Evolutionary conservation across 2,329 filamentous ascomycete species (phyloP), one percentile per base, ranked within the genome.

Genomic region (Ascocoryne sarcoides): DNA sequence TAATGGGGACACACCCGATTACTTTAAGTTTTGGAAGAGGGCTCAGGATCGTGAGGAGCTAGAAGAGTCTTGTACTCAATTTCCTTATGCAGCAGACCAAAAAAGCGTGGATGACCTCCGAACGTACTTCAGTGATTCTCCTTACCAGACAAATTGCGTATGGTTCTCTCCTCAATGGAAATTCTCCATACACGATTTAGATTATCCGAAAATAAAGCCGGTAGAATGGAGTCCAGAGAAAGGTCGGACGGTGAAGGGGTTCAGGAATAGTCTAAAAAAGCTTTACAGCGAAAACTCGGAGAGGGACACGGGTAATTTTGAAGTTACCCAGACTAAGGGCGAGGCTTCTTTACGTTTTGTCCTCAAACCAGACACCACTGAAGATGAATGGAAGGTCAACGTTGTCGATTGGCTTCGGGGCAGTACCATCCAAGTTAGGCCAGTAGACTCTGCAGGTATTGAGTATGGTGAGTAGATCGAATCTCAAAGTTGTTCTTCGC

Each of bases 151-250:
- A 1, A 37, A 36, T 36, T 49, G 41, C 17, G 32, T 51, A 4
- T 53, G 49, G 45, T 49, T 52, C 17, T 44, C 45, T 17, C 49
- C 49, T 2, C 44, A 49, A 16, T 50, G 42, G 36, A 20, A 37
- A 7, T 43, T 48, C 21, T 31, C 21, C 1, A 12, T 52, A 14
- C n/a, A 28, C n/a, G 36, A 43, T 29, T 14, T 21, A n/a, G n/a
- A n/a, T n/a, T n/a, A n/a, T n/a, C n/a, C 2, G 36, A 28, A 10
- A 15, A 14, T 36, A 10, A 14, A 21, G 33, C 39, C 30, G 20
- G 30, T 28, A 26, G 10, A 21, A 29, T 20, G 33, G 28, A n/a
- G n/a, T n/a, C n/a, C n/a, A n/a, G n/a, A n/a, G n/a, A n/a, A n/a
- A 33, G 18, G 8, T 40, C 15, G 33, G 32, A 18, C 23, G 8